Conservation (phyloP, 495 filamentous ascomycete species). For the Penicillium turbatum region DNA sequence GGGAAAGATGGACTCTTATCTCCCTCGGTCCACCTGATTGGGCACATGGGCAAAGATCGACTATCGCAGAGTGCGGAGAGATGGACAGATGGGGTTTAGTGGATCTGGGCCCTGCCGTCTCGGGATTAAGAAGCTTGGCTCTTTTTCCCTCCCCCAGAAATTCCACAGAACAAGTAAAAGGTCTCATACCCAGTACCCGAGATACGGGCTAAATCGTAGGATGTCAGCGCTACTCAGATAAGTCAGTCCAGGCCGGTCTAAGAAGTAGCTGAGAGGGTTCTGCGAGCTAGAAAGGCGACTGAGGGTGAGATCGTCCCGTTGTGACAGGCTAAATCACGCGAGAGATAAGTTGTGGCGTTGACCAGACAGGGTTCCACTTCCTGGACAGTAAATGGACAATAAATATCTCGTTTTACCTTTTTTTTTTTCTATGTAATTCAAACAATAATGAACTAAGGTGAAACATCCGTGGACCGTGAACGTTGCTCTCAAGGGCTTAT, state of each 20-base stretch:
- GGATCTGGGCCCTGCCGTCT: constrained; percentile 6
- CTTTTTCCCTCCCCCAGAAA: background rate
- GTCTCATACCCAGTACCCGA: too few relatives aligned
- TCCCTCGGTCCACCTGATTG: constrained; percentile 9
- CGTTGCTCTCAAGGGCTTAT: background rate
- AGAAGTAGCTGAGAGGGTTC: too few relatives aligned
- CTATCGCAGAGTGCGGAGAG: constrained; percentile 27
- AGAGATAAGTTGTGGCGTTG: constrained; percentile 11
- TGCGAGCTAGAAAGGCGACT: background rate
- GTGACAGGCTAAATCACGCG: constrained; percentile 20
- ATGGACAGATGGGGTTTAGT: constrained; percentile 15
- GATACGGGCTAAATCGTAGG: too few relatives aligned
- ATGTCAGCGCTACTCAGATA: background rate
- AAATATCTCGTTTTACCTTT: background rate
- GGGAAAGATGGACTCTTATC: constrained; percentile 3
- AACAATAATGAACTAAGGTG: background rate
- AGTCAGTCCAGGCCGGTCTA: too few relatives aligned
- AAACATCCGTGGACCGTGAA: background rate
- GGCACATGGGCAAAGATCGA: constrained; percentile 3
- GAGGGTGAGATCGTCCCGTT: constrained; percentile 17
- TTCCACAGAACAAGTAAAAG: too few relatives aligned
- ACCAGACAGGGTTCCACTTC: background rate
- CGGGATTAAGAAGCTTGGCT: constrained; percentile 14
- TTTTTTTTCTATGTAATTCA: background rate
- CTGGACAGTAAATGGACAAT: background rate